phyloP scores from a whole-genome alignment of 2,329 filamentous ascomycete genomes.

The Aspergillus intermedius region DNA sequence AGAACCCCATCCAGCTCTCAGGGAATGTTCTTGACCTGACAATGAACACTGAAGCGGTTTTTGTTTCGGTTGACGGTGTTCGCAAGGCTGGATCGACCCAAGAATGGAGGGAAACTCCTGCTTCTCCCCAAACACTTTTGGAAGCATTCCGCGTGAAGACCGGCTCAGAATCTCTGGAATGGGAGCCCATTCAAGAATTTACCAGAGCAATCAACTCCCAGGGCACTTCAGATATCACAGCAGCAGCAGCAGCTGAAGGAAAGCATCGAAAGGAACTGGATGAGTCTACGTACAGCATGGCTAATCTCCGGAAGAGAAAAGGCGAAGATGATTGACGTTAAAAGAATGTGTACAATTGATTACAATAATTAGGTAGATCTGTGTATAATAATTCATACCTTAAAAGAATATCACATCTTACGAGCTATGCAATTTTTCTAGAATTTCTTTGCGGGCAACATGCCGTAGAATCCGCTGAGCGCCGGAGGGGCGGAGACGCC shows the following conservation, averaged over 20 bases:
- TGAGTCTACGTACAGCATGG: constrained; percentile 33
- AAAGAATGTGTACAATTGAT: neutral
- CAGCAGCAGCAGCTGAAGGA: constrained; percentile 14
- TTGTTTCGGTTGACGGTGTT: constrained; percentile 51
- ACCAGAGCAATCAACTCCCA: constrained; percentile 22
- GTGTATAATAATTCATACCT: neutral
- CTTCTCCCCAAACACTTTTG: constrained; percentile 18
- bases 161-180: constrained; percentile 18
- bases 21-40: constrained; percentile 61
- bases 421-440: too few relatives aligned
- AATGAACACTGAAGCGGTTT: constrained; percentile 23
- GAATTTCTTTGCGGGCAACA: too few relatives aligned
- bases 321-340: constrained; percentile 19
- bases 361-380: neutral
- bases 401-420: too few relatives aligned
- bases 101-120: constrained; percentile 22
- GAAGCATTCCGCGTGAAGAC: constrained; percentile 23
- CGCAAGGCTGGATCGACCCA: constrained; percentile 47
- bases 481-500: neutral
- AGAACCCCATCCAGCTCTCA: constrained; percentile 48
- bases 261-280: constrained; percentile 29
- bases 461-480: too few relatives aligned
- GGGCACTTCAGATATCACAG: constrained; percentile 23
- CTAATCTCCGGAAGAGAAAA: constrained; percentile 34
- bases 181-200: constrained; percentile 16